Evolutionary conservation across 345 rosid genomes (phyloP).

Genomic region (Citrus cavaleriei): DNA sequence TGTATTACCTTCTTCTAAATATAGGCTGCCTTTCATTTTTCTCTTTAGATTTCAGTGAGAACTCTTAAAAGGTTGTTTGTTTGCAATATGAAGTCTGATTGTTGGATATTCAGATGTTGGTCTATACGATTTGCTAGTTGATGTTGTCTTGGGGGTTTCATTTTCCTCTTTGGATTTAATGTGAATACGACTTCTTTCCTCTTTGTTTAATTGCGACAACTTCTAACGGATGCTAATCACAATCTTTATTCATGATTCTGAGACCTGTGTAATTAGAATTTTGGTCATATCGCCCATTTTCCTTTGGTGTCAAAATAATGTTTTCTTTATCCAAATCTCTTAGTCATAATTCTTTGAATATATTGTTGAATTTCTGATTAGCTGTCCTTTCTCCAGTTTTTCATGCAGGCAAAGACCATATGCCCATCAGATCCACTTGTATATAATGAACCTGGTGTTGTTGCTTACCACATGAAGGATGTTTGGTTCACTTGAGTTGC

Average conservation of each 20-base stretch:
- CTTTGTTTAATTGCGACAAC: not conserved
- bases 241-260: not conserved
- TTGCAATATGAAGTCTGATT: not conserved
- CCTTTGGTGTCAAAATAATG: not conserved
- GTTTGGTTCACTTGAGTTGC: not conserved
- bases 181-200: not conserved
- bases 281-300: not conserved
- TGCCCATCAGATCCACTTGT: conserved; percentile 95
- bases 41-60: not conserved
- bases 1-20: conserved; percentile 25
- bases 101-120: not conserved
- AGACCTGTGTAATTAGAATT: not conserved
- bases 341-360: not conserved
- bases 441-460: conserved; percentile 95
- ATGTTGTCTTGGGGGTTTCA: not conserved
- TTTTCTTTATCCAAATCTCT: not conserved
- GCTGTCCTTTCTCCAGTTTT: conserved; percentile 50
- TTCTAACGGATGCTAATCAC: not conserved
- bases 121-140: not conserved
- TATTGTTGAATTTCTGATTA: conserved; percentile 8
- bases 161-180: not conserved
- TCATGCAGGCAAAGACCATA: conserved; percentile 88
- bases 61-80: not conserved
- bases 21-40: not conserved
- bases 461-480: conserved; percentile 88